A percentile compares a stretch with the other conserved stretches of the same genome.
phyloP scores from a whole-genome alignment of 2,329 filamentous ascomycete species.

The Calonectria pseudoturangicola region DNA sequence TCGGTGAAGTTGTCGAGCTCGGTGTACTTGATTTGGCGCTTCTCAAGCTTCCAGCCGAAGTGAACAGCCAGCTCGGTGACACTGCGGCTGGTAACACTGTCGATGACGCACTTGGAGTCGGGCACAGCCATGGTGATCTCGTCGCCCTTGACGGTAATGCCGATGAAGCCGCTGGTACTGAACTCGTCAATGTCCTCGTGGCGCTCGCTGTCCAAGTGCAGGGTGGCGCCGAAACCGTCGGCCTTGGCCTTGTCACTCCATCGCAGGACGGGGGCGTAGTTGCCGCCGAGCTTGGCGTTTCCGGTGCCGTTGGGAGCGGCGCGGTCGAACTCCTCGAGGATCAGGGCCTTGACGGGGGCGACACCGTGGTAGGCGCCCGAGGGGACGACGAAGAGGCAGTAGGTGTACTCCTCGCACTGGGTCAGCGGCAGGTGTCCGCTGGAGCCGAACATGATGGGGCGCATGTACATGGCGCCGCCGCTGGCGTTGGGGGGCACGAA shows the following conservation, averaged over 20 bases:
- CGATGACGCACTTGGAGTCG: constrained; percentile 90
- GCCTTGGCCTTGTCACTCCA: constrained; percentile 88
- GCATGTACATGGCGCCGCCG: constrained; percentile 93
- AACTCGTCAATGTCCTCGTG: constrained; percentile 96
- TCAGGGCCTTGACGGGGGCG: constrained; percentile 88
- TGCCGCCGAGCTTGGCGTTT: constrained; percentile 94
- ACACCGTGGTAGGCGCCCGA: constrained; percentile 96
- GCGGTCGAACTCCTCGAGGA: constrained; percentile 95
- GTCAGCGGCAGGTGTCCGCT: constrained; percentile 90
- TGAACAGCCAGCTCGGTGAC: constrained; percentile 84
- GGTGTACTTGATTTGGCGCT: constrained; percentile 78
- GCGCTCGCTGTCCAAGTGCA: constrained; percentile 91
- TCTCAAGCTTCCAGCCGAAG: constrained; percentile 91
- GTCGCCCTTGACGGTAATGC: constrained; percentile 77
- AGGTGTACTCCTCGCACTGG: constrained; percentile 93
- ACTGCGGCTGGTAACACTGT: constrained; percentile 88
- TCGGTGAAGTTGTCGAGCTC: constrained; percentile 77
- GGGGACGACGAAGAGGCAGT: constrained; percentile 91
- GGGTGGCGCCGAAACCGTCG: constrained; percentile 92
- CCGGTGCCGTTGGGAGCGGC: constrained; percentile 94
- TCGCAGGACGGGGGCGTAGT: constrained; percentile 93
- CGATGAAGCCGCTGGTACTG: constrained; percentile 94
- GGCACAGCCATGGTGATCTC: constrained; percentile 87
- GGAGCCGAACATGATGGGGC: constrained; percentile 91
- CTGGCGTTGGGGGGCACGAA: constrained; percentile 93